A percentile compares a stretch with the other conserved stretches of the same genome.
Conservation (phyloP, 1,284 basidiomycete species). For the Ustilago tritici region DNA sequence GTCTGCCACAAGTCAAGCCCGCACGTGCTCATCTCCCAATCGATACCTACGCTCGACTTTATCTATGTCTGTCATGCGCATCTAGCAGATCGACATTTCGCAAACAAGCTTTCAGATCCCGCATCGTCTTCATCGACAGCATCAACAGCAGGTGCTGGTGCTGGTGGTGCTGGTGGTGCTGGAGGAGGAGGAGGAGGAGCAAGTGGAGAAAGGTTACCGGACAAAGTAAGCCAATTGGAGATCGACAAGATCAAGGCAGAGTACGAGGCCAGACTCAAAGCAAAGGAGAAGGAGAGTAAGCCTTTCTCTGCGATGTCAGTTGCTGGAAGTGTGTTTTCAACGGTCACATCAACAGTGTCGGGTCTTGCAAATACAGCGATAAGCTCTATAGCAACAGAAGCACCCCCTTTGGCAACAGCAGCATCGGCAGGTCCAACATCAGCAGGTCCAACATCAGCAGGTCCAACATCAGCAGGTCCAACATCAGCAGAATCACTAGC, state of each 20-base stretch:
- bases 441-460: too few relatives aligned
- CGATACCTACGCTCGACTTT: slow-evolving; percentile 55
- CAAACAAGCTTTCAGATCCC: slow-evolving; percentile 41
- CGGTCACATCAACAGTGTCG: slow-evolving; percentile 39
- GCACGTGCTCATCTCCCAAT: slow-evolving; percentile 56
- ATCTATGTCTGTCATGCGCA: slow-evolving; percentile 61
- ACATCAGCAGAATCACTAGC: slow-evolving; percentile 20
- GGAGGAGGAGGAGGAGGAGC: neutral
- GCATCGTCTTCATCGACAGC: slow-evolving; percentile 2
- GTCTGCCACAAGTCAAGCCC: slow-evolving; percentile 55
- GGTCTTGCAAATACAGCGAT: slow-evolving; percentile 39
- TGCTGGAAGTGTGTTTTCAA: slow-evolving; percentile 42
- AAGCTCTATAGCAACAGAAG: slow-evolving; percentile 14
- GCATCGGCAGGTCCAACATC: neutral
- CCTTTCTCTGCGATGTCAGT: slow-evolving; percentile 31
- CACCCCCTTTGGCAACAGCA: slow-evolving; percentile 10
- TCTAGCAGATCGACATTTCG: slow-evolving; percentile 58
- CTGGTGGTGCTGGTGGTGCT: neutral
- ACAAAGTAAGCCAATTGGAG: slow-evolving; percentile 54
- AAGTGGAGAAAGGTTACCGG: slow-evolving; percentile 28
- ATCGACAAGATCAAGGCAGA: slow-evolving; percentile 58
- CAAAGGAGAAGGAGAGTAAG: slow-evolving; percentile 36
- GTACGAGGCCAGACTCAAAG: slow-evolving; percentile 44
- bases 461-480: slow-evolving; percentile 1
- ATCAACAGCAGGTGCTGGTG: neutral